These are phyloP conservation scores for Metarhizium album DNA, from an alignment of 2,329 filamentous ascomycete species.

Conservation along the genomic window DNA sequence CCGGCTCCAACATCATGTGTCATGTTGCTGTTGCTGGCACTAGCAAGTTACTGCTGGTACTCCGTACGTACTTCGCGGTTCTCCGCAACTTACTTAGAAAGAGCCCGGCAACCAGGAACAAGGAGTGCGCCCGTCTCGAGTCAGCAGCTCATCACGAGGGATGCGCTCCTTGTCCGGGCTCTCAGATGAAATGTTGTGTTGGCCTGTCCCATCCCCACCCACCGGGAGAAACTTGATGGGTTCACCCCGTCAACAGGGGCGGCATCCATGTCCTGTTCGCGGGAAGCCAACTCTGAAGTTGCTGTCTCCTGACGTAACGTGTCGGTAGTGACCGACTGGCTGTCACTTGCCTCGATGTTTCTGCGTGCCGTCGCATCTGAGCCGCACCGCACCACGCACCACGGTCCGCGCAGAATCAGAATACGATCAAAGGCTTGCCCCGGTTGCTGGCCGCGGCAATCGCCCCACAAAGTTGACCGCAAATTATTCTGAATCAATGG, in stretches of 20 bases:
- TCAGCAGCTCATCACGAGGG: neutral
- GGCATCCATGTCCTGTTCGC: neutral
- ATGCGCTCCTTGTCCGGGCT: neutral
- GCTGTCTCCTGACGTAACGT: constrained; percentile 7
- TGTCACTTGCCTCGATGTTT: neutral
- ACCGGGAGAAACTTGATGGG: neutral
- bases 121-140: neutral
- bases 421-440: neutral
- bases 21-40: no score
- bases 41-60: no score
- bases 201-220: neutral
- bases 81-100: no score
- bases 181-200: neutral
- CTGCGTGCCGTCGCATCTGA: constrained; percentile 5
- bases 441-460: neutral
- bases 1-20: neutral
- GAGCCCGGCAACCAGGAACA: neutral
- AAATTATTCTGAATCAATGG: neutral
- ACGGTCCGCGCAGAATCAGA: no score
- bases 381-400: neutral
- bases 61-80: no score
- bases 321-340: constrained; percentile 6
- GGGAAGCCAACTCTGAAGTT: neutral
- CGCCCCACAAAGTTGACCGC: neutral
- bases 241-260: neutral